These are phyloP conservation scores for Gossypium sturtianum DNA, from an alignment of 345 rosid species.

Conservation along the genomic window DNA sequence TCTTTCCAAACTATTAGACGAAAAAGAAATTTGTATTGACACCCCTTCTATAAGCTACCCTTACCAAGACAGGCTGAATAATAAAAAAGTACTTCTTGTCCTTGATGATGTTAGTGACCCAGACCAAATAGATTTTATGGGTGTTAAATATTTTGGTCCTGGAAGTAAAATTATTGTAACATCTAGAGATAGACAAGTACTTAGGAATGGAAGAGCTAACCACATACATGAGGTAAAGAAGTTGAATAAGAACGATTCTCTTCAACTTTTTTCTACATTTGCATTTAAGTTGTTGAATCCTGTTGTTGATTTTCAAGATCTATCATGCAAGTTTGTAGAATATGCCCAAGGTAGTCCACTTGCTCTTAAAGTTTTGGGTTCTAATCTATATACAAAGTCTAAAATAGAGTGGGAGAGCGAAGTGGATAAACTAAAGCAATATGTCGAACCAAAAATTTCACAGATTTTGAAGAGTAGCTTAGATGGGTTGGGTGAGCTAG, in stretches of 20 bases:
- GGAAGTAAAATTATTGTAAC: neutral
- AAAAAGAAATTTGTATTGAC: neutral
- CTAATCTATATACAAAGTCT: neutral
- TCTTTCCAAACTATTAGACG: neutral
- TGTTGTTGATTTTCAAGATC: neutral
- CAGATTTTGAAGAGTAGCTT: neutral
- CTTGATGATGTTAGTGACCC: neutral
- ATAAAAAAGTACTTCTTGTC: neutral
- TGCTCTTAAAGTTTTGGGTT: neutral
- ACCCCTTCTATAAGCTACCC: neutral
- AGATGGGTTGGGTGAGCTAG: neutral
- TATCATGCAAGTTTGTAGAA: neutral
- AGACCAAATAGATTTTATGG: neutral
- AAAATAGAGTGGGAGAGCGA: conserved; percentile 1
- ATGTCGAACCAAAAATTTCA: neutral
- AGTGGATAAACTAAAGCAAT: neutral
- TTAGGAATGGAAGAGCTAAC: neutral
- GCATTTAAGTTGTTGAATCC: neutral
- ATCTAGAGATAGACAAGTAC: neutral
- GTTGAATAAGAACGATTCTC: neutral
- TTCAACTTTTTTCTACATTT: conserved; percentile 8
- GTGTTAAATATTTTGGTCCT: neutral
- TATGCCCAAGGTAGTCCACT: neutral
- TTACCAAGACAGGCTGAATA: neutral
- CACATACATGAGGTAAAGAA: neutral